A percentile compares a stretch with the other conserved stretches of the same genome.
Evolutionary conservation across 164 flowering plant species (phyloP).

Genomic region (Liquidambar formosana): DNA sequence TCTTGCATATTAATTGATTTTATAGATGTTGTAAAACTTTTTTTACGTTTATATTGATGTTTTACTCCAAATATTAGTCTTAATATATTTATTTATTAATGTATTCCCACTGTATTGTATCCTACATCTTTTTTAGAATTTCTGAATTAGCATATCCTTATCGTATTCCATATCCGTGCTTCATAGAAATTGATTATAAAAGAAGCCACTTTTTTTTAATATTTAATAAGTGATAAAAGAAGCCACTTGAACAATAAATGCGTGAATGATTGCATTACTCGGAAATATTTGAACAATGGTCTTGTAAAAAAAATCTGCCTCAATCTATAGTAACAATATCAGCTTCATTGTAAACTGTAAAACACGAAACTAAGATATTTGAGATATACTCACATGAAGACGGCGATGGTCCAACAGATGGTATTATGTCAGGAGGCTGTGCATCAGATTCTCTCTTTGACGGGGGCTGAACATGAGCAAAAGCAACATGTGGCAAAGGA

Average conservation of each 20-base stretch:
- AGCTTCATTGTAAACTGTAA: no score
- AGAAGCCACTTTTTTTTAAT: no score
- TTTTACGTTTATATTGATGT: no score
- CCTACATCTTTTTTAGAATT: no score
- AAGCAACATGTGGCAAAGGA: constrained; percentile 57
- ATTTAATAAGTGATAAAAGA: not conserved
- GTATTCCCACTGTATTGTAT: no score
- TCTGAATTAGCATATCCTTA: no score
- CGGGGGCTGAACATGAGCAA: constrained; percentile 60
- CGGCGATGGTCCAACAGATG: constrained; percentile 40
- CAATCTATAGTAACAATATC: not conserved
- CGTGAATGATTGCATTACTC: not conserved
- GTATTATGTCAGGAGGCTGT: constrained; percentile 30
- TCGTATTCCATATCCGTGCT: no score
- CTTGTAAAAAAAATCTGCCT: not conserved
- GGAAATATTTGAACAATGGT: not conserved
- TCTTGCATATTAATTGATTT: no score
- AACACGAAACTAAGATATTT: constrained; percentile 1
- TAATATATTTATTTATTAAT: no score
- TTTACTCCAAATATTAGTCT: no score
- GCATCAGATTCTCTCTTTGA: constrained; percentile 29
- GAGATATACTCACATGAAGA: constrained; percentile 53
- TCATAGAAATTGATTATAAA: no score
- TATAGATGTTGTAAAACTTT: no score
- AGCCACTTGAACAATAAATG: not conserved